Conservation (phyloP, 2,329 filamentous ascomycete genomes). For the Colletotrichum acutatum region DNA sequence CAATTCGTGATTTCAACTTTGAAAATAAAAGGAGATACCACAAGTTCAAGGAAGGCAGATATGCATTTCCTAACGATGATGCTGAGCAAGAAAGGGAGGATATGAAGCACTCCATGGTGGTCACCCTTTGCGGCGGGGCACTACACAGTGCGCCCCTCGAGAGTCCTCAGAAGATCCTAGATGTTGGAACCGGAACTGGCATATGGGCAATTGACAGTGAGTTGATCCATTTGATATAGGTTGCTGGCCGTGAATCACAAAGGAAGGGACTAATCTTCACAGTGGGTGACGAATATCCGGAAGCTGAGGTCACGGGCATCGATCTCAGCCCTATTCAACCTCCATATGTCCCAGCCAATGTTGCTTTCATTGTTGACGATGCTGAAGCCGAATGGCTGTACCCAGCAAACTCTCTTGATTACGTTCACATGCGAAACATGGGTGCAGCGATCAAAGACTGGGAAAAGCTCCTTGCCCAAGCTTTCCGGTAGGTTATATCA, state of each 20-base stretch:
- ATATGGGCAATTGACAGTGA: constrained; percentile 66
- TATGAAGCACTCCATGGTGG: constrained; percentile 45
- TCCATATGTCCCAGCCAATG: constrained; percentile 56
- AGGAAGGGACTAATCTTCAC: neutral
- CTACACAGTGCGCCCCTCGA: neutral
- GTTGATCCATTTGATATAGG: constrained; percentile 22
- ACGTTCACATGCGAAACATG: constrained; percentile 52
- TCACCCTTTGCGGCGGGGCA: constrained; percentile 8
- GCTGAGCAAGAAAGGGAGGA: constrained; percentile 55
- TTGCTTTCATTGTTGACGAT: constrained; percentile 58
- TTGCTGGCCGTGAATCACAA: fast-evolving
- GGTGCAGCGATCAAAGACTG: constrained; percentile 47
- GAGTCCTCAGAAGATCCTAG: neutral
- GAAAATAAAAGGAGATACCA: constrained; percentile 56
- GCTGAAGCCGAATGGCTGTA: constrained; percentile 52
- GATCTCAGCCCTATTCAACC: constrained; percentile 32
- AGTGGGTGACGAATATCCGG: constrained; percentile 41
- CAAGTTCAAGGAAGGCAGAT: constrained; percentile 52
- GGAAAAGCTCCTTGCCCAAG: constrained; percentile 55
- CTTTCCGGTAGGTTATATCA: constrained; percentile 46
- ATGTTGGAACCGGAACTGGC: constrained; percentile 50
- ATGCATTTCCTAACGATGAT: constrained; percentile 55
- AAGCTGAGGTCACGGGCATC: constrained; percentile 7
- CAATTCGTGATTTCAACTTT: constrained; percentile 52
- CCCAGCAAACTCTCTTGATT: constrained; percentile 53